A percentile compares a stretch with the other conserved stretches of the same genome.
Conservation (phyloP, 768 basidiomycete genomes). For the Amanita jacksonii region DNA sequence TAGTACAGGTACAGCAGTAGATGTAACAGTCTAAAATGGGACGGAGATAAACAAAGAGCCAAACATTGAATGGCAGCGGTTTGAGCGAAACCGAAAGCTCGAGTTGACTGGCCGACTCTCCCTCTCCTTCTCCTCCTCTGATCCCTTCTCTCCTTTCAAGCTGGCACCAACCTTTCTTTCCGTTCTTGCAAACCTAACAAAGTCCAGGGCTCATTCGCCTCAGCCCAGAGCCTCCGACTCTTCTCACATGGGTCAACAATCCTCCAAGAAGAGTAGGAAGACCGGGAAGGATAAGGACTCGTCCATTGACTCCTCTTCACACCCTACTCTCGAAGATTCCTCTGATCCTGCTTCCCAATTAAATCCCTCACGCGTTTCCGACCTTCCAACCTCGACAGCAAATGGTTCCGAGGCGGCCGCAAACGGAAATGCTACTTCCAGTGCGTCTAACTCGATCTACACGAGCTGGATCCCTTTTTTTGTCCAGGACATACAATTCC, state of each 20-base stretch:
- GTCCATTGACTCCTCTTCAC: constrained; percentile 27
- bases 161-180: constrained; percentile 82
- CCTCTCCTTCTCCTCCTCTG: constrained; percentile 12
- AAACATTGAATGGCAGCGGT: constrained; percentile 23
- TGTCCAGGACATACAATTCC: not conserved
- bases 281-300: constrained; percentile 59
- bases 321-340: constrained; percentile 31
- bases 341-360: constrained; percentile 29
- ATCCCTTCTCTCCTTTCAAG: constrained; percentile 27
- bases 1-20: constrained; percentile 27
- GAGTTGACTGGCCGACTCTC: too few relatives aligned
- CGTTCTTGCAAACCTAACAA: constrained; percentile 61
- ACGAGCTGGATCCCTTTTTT: not conserved
- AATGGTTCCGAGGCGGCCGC: constrained; percentile 29
- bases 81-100: too few relatives aligned
- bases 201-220: constrained; percentile 65
- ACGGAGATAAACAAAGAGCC: constrained; percentile 23
- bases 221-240: constrained; percentile 44
- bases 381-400: constrained; percentile 23
- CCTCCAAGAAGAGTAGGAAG: constrained; percentile 76
- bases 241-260: constrained; percentile 71
- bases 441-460: constrained; percentile 9
- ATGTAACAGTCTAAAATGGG: constrained; percentile 6
- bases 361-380: constrained; percentile 36
- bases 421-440: constrained; percentile 37